These are phyloP conservation scores for Xerocomus nothofagi DNA, from an alignment of 1,284 basidiomycete species.

Conservation along the genomic window DNA sequence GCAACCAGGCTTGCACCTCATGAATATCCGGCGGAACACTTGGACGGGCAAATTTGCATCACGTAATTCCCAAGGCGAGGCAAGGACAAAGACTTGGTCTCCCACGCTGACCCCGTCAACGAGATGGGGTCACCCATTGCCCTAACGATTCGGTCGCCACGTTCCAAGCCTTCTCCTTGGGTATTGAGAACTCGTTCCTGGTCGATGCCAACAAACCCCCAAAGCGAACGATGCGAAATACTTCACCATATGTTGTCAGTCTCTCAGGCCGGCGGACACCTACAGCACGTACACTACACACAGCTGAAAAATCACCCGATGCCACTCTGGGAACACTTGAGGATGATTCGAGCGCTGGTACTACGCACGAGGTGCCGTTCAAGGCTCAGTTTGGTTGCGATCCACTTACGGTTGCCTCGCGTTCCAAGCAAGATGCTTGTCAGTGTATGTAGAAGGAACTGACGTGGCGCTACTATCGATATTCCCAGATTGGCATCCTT, in stretches of 20 bases:
- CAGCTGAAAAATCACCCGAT: not conserved
- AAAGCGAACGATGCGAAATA: not conserved
- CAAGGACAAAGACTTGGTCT: conserved; percentile 1
- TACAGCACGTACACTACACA: not conserved
- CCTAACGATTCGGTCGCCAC: conserved; percentile 7
- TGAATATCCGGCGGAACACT: conserved; percentile 32
- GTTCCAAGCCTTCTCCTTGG: conserved; percentile 2
- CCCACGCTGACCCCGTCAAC: conserved; percentile 14
- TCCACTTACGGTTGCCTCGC: not conserved
- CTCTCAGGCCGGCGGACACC: not conserved
- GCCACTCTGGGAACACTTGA: conserved; percentile 1
- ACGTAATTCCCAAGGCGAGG: conserved; percentile 20
- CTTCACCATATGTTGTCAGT: conserved; percentile 1
- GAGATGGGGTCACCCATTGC: conserved; percentile 6
- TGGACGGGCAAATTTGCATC: conserved; percentile 5
- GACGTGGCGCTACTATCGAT: not conserved
- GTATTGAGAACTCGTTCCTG: conserved; percentile 13
- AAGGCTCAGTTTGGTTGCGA: not conserved
- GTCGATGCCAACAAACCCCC: conserved; percentile 3
- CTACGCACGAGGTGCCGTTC: not conserved
- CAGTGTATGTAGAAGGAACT: not conserved
- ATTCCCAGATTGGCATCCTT: no score
- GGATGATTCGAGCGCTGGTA: not conserved
- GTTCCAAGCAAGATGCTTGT: not conserved
- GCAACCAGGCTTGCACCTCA: conserved; percentile 5